Evolutionary conservation across 805 yeast species (phyloP), one percentile per base, ranked within the genome.

Genomic region (Saturnispora dispora): DNA sequence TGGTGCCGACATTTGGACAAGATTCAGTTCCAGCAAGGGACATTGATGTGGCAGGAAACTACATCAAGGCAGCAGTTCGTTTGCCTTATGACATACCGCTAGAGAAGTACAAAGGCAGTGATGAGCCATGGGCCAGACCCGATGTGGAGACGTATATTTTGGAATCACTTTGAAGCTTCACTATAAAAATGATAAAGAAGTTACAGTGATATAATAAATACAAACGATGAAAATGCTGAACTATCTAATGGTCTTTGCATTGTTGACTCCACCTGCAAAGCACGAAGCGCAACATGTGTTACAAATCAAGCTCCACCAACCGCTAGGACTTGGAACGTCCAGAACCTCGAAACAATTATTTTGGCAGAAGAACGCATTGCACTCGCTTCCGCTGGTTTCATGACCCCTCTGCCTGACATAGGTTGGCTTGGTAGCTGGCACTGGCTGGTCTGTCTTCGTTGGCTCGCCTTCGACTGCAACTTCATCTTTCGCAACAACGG

Each of bases 71-170:
- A 2, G 75, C 78, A 0, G 63, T 81, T 0, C 58, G 79, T 27
- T 51, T 82, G 30, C 87, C 87, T 0, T 81, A 79, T 55, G 70
- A 65, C 47, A 55, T 79, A 13, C 86, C 87, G 1, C 73, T 81
- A 0, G 51, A 48, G 7, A 63, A 60, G 45, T 82, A 81, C 57
- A 47, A 40, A 0, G 3, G 51, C 0, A 45, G 33, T 0, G 85
- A 81, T 59, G 50, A 62, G 43, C 78, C 85, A 0, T 82, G 86
- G 85, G 68, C 73, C 35, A 57, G 55, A 39, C 56, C 56, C 2
- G 44, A 54, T 32, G 55, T 51, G 1, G 55, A 57, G 22, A 36
- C 36, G 23, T 52, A 45, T 13, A 32, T 49, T 11, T 13, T 33
- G 23, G 41, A 39, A 13, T 32, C 28, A 33, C 48, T 22, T 33